A percentile compares a stretch with the other conserved stretches of the same genome.
phyloP scores from a whole-genome alignment of 164 flowering plant species.

The Stephania cephalantha region DNA sequence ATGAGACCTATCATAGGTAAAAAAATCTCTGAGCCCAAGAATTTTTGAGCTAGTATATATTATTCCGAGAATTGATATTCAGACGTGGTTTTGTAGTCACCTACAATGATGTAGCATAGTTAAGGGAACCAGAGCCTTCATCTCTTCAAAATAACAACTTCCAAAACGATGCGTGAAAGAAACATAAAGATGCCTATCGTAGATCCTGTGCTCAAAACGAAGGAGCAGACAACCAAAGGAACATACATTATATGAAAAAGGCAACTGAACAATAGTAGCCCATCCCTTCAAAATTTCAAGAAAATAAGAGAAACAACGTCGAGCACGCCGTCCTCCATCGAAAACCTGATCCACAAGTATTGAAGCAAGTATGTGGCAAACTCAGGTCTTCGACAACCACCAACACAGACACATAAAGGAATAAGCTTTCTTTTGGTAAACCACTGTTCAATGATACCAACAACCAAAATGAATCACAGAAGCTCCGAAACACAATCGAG shows the following conservation, averaged over 20 bases:
- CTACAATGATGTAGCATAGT: too few relatives aligned
- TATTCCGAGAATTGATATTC: too few relatives aligned
- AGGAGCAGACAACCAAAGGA: slow-evolving; percentile 44
- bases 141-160: slow-evolving; percentile 10
- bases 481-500: slow-evolving; percentile 15
- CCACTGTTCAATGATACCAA: slow-evolving; percentile 14
- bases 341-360: slow-evolving; percentile 13
- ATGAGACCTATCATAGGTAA: too few relatives aligned
- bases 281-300: slow-evolving; percentile 10
- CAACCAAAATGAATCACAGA: slow-evolving; percentile 14
- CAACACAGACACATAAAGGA: slow-evolving; percentile 45
- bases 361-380: slow-evolving; percentile 18
- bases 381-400: slow-evolving; percentile 20
- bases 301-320: slow-evolving; percentile 3
- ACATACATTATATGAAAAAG: slow-evolving; percentile 22
- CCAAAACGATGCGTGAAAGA: slow-evolving; percentile 3
- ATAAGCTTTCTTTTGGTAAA: slow-evolving; percentile 34
- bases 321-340: slow-evolving; percentile 13
- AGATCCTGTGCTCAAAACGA: slow-evolving; percentile 19
- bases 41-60: too few relatives aligned
- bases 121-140: slow-evolving; percentile 13
- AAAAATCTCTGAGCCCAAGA: too few relatives aligned
- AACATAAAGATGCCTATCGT: slow-evolving; percentile 1
- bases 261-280: slow-evolving; percentile 10
- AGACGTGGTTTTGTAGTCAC: too few relatives aligned